phyloP scores from a whole-genome alignment of 2,329 filamentous ascomycete genomes.

The Lasiodiplodia citricola region DNA sequence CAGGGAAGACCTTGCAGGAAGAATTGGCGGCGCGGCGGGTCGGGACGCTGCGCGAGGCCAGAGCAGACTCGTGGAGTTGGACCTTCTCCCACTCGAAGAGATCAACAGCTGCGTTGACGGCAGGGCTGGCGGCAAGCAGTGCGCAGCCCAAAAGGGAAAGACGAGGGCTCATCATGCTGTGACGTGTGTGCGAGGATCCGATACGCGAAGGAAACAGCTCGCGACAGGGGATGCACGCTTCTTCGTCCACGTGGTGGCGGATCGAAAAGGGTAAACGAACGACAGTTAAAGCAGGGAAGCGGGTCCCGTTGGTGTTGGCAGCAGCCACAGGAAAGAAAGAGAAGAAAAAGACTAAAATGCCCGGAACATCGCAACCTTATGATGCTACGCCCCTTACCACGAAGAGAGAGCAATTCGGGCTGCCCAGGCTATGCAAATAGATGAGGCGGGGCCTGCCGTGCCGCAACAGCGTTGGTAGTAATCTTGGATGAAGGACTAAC shows the following conservation, averaged over 20 bases:
- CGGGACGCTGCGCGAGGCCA: background rate
- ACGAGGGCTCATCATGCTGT: slow-evolving; percentile 6
- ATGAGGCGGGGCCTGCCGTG: slow-evolving; percentile 2
- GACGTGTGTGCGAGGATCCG: slow-evolving; percentile 4
- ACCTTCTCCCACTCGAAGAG: slow-evolving; percentile 23
- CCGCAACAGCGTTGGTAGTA: background rate
- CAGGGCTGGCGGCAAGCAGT: slow-evolving; percentile 17
- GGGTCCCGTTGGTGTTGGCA: background rate
- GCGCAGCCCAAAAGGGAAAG: slow-evolving; percentile 8
- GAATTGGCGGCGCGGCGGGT: slow-evolving; percentile 10
- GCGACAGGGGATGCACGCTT: background rate
- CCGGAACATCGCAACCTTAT: slow-evolving; percentile 10
- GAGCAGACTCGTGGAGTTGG: background rate
- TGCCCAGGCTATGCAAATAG: background rate
- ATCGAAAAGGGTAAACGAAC: slow-evolving; percentile 3
- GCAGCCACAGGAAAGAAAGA: background rate
- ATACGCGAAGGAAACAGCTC: slow-evolving; percentile 13
- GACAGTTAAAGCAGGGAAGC: background rate
- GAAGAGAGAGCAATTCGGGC: background rate
- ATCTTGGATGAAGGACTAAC: slow-evolving; percentile 2
- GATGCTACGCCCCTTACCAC: background rate
- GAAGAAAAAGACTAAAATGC: background rate
- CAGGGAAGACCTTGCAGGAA: slow-evolving; percentile 57
- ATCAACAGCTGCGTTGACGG: background rate
- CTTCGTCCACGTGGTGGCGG: background rate